Conservation (phyloP, 2,329 filamentous ascomycete genomes). For the Diplocarpon mali region DNA sequence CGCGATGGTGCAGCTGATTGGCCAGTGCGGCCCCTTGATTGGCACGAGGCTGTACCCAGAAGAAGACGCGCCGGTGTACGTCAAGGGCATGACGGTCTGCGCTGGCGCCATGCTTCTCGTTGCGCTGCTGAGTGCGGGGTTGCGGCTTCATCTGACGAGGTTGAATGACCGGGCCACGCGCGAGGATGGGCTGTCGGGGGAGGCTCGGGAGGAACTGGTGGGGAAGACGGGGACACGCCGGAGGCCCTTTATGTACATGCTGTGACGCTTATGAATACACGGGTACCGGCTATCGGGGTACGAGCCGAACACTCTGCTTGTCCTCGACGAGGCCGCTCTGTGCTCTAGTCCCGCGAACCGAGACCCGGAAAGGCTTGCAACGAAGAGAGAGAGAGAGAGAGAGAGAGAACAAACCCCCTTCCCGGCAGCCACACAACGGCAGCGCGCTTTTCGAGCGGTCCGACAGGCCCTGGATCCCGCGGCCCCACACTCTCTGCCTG, state of each 20-base stretch:
- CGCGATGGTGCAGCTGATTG: constrained; percentile 69
- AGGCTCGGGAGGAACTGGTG: constrained; percentile 11
- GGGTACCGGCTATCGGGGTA: too few relatives aligned
- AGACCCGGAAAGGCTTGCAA: too few relatives aligned
- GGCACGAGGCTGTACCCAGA: constrained; percentile 44
- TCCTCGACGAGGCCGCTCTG: too few relatives aligned
- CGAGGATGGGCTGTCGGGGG: constrained; percentile 14
- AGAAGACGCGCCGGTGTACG: constrained; percentile 36
- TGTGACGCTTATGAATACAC: constrained; percentile 2
- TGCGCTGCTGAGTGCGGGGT: constrained; percentile 30
- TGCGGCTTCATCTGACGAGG: constrained; percentile 29
- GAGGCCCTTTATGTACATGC: constrained; percentile 17
- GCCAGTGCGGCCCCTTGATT: constrained; percentile 31
- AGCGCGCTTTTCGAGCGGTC: too few relatives aligned
- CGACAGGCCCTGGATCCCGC: too few relatives aligned
- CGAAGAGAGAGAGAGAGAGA: too few relatives aligned
- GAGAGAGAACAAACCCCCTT: too few relatives aligned
- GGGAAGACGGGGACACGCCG: constrained; percentile 3
- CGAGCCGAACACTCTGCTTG: too few relatives aligned
- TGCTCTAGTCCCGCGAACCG: too few relatives aligned
- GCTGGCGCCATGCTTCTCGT: constrained; percentile 38
- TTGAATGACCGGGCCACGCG: constrained; percentile 15
- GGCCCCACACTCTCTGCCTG: too few relatives aligned
- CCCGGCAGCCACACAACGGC: too few relatives aligned
- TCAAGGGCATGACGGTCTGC: constrained; percentile 38